These are phyloP conservation scores for Musa troglodytarum DNA, from an alignment of 176 grass and related monocot species.

Conservation along the genomic window DNA sequence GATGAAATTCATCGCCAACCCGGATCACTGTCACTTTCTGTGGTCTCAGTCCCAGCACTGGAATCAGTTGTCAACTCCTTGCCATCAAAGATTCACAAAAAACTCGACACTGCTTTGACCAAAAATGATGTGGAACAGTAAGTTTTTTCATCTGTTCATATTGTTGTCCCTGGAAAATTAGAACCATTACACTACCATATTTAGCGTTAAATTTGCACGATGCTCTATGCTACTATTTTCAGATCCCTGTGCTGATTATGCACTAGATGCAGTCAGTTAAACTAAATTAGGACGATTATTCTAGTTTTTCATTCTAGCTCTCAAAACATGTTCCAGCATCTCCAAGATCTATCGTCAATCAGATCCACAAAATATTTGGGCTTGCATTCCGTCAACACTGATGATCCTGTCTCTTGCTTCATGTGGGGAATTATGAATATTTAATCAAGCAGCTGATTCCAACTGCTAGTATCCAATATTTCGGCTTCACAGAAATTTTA, in stretches of 20 bases:
- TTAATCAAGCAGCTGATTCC: too few species aligned
- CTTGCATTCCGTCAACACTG: too few species aligned
- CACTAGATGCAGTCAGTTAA: not conserved
- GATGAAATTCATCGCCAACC: slow-evolving; percentile 96
- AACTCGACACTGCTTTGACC: slow-evolving; percentile 38
- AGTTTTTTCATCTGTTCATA: slow-evolving; percentile 23
- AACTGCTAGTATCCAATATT: too few species aligned
- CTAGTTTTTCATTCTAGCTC: too few species aligned
- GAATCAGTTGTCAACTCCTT: slow-evolving; percentile 86
- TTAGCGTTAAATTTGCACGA: not conserved
- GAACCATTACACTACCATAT: not conserved
- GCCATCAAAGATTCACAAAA: slow-evolving; percentile 77
- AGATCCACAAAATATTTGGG: too few species aligned
- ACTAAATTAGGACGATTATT: too few species aligned
- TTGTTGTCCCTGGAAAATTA: not conserved
- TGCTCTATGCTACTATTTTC: not conserved
- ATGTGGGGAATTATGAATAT: too few species aligned
- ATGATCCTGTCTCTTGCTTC: too few species aligned
- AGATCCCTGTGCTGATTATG: not conserved
- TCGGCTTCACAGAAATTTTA: too few species aligned
- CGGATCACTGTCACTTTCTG: slow-evolving; percentile 62
- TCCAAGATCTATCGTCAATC: too few species aligned
- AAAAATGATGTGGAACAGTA: slow-evolving; percentile 86
- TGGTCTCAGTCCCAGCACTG: slow-evolving; percentile 65
- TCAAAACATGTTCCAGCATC: too few species aligned